phyloP scores from a whole-genome alignment of 2,329 filamentous ascomycete genomes.

The Nannizziopsis barbatae region DNA sequence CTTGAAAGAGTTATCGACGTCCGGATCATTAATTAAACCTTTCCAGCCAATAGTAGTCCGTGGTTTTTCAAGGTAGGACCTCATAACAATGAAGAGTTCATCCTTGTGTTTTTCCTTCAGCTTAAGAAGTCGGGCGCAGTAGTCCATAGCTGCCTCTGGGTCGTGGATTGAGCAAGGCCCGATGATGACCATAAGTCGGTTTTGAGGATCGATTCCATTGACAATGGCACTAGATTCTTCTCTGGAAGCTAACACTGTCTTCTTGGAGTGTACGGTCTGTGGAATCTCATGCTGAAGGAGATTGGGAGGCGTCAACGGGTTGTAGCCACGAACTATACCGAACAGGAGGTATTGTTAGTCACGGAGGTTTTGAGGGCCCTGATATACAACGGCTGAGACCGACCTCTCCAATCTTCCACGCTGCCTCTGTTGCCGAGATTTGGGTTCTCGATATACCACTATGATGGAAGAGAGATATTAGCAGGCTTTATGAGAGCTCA shows the following conservation, averaged over 20 bases:
- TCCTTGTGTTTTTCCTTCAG: conserved; percentile 80
- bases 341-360: conserved; percentile 5
- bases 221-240: conserved; percentile 52
- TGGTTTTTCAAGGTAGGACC: conserved; percentile 96
- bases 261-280: conserved; percentile 31
- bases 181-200: conserved; percentile 64
- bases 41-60: conserved; percentile 98
- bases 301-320: conserved; percentile 82
- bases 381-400: conserved; percentile 22
- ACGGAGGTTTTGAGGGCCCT: background rate
- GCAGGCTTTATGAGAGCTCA: background rate
- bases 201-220: conserved; percentile 46
- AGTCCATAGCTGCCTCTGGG: conserved; percentile 76
- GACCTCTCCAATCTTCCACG: conserved; percentile 76
- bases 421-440: conserved; percentile 63
- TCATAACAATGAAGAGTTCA: conserved; percentile 92
- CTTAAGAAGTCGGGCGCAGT: conserved; percentile 72
- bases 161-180: conserved; percentile 98
- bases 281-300: conserved; percentile 89
- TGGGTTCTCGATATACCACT: conserved; percentile 70
- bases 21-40: conserved; percentile 94
- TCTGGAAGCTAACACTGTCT: conserved; percentile 49
- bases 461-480: background rate
- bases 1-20: conserved; percentile 96
- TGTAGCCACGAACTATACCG: conserved; percentile 66